phyloP scores from a whole-genome alignment of 306 rosid species.

The Ammopiptanthus mongolicus region DNA sequence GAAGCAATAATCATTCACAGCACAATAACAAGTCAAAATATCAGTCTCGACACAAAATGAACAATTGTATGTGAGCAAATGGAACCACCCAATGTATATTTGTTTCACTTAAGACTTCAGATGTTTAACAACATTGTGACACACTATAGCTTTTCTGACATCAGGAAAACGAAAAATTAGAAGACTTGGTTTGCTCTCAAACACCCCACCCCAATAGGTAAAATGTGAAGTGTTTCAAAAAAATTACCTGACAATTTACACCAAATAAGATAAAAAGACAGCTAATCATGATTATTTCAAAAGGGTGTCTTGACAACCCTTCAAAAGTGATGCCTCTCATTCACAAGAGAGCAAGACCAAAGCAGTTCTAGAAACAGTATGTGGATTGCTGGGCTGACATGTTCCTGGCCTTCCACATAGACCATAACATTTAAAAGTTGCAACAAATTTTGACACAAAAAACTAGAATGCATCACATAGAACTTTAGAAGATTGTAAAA shows the following conservation, averaged over 20 bases:
- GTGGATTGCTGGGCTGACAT: background rate
- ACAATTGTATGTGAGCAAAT: background rate
- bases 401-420: background rate
- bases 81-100: background rate
- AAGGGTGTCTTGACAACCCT: background rate
- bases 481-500: slow-evolving; percentile 9
- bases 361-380: background rate
- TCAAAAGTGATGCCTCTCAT: background rate
- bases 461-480: background rate
- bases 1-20: slow-evolving; percentile 1
- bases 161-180: background rate
- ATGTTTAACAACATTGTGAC: background rate
- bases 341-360: background rate
- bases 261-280: background rate
- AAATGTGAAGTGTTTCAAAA: background rate
- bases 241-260: background rate
- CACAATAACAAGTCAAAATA: background rate
- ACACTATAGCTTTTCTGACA: background rate
- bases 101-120: background rate
- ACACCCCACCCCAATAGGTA: background rate
- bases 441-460: background rate
- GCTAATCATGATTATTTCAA: background rate
- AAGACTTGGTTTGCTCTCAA: background rate
- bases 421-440: background rate
- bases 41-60: background rate